A percentile compares a stretch with the other conserved stretches of the same genome.
phyloP scores from a whole-genome alignment of 169 alveolate genomes.

The Neospora caninum region DNA sequence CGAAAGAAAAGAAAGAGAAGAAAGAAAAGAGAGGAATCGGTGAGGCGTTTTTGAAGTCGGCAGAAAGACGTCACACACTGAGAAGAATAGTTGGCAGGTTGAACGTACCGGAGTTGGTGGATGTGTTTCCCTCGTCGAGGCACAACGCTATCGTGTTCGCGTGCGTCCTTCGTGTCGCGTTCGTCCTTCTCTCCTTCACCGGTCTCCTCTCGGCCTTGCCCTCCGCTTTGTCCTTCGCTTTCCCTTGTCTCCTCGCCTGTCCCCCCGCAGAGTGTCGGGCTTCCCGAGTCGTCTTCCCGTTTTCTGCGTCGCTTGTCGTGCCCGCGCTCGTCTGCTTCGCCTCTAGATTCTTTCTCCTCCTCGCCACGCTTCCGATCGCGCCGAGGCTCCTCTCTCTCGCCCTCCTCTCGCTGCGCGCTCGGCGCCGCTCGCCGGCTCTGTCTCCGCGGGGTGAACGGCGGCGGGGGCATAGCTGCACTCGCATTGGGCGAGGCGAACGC shows the following conservation, averaged over 20 bases:
- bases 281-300: not conserved
- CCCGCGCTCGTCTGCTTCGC: not conserved
- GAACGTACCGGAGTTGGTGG: constrained; percentile 28
- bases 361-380: not conserved
- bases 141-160: not conserved
- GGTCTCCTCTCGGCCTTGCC: not conserved
- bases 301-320: not conserved
- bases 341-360: not conserved
- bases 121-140: constrained; percentile 21
- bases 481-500: not conserved
- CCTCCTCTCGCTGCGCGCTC: not conserved
- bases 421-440: constrained; percentile 15
- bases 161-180: not conserved
- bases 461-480: not conserved
- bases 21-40: not conserved
- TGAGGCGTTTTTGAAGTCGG: not conserved
- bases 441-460: constrained; percentile 11
- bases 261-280: no score
- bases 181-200: not conserved
- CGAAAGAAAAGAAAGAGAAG: not conserved
- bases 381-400: not conserved
- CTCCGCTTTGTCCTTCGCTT: not conserved
- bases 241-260: not conserved
- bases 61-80: not conserved
- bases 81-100: not conserved